These are phyloP conservation scores for Draba incana DNA, from an alignment of 345 rosid species.

Conservation along the genomic window DNA sequence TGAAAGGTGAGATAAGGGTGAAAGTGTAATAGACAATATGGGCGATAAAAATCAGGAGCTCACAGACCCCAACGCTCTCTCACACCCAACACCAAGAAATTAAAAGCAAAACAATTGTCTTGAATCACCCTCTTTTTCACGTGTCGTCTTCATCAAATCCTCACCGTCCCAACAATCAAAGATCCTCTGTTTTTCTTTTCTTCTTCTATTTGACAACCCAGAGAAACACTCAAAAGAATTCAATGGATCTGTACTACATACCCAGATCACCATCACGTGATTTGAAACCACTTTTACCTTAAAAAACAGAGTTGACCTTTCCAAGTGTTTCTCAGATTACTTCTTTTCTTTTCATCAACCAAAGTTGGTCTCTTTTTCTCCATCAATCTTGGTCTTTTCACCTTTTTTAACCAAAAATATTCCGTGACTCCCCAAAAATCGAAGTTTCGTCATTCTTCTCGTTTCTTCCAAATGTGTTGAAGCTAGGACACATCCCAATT, in stretches of 20 bases:
- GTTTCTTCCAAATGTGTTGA: slow-evolving; percentile 17
- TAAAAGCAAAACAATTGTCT: slow-evolving; percentile 26
- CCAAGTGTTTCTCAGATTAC: slow-evolving; percentile 18
- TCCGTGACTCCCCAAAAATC: slow-evolving; percentile 25
- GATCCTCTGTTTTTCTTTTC: slow-evolving; percentile 25
- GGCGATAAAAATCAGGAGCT: slow-evolving; percentile 42
- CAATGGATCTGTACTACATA: slow-evolving; percentile 39
- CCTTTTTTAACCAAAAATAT: slow-evolving; percentile 17
- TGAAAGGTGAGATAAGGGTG: not conserved
- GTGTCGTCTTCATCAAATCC: slow-evolving; percentile 51
- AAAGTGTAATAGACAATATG: slow-evolving; percentile 25
- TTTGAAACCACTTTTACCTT: slow-evolving; percentile 40
- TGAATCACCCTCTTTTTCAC: slow-evolving; percentile 41
- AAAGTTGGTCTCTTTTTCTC: slow-evolving; percentile 2
- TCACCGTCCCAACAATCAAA: slow-evolving; percentile 42
- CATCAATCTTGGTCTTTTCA: not conserved
- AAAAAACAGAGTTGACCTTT: too few relatives aligned
- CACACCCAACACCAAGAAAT: slow-evolving; percentile 29
- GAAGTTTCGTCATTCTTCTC: not conserved
- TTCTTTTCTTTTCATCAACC: slow-evolving; percentile 34
- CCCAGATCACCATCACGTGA: slow-evolving; percentile 41
- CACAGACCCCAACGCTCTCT: slow-evolving; percentile 38
- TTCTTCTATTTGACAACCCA: slow-evolving; percentile 28
- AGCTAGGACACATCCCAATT: not conserved
- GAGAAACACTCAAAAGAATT: slow-evolving; percentile 34